Conservation (phyloP, 1,284 basidiomycete species). For the Flammula alnicola region DNA sequence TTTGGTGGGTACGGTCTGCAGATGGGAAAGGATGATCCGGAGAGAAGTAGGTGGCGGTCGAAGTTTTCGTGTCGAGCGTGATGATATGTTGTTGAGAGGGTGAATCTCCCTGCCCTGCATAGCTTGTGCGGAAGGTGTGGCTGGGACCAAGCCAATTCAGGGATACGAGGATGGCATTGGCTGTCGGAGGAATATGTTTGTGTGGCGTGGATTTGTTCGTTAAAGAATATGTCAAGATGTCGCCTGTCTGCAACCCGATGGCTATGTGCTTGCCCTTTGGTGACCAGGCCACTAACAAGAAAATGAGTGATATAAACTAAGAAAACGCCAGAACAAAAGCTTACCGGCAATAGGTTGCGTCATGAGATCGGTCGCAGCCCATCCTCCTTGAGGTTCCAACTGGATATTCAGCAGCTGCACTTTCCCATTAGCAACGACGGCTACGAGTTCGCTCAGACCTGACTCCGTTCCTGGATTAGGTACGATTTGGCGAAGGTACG, state of each 20-base stretch:
- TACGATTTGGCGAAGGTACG: conserved; percentile 55
- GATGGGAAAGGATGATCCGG: conserved; percentile 57
- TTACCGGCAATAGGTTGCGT: conserved; percentile 61
- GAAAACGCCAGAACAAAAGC: conserved; percentile 29
- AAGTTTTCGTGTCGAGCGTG: conserved; percentile 62
- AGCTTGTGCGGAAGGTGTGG: conserved; percentile 71
- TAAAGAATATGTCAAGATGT: conserved; percentile 72
- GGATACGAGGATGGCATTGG: conserved; percentile 56
- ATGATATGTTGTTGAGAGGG: conserved; percentile 69
- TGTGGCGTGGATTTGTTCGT: conserved; percentile 59
- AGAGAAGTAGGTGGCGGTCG: conserved; percentile 53
- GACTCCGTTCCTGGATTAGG: conserved; percentile 65
- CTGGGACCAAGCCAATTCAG: conserved; percentile 76
- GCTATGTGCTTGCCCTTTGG: conserved; percentile 87
- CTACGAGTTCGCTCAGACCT: conserved; percentile 61
- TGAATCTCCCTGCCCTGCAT: conserved; percentile 52
- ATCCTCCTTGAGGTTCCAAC: conserved; percentile 61
- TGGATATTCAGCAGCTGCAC: conserved; percentile 66
- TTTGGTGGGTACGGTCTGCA: conserved; percentile 53
- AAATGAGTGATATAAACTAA: conserved; percentile 13
- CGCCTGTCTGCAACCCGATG: conserved; percentile 72
- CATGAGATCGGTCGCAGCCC: conserved; percentile 55
- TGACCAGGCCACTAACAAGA: conserved; percentile 75
- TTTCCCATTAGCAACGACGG: conserved; percentile 54
- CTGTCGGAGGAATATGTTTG: conserved; percentile 64